phyloP scores from a whole-genome alignment of 2,329 filamentous ascomycete species.

The Ophiosphaerella herpotricha region DNA sequence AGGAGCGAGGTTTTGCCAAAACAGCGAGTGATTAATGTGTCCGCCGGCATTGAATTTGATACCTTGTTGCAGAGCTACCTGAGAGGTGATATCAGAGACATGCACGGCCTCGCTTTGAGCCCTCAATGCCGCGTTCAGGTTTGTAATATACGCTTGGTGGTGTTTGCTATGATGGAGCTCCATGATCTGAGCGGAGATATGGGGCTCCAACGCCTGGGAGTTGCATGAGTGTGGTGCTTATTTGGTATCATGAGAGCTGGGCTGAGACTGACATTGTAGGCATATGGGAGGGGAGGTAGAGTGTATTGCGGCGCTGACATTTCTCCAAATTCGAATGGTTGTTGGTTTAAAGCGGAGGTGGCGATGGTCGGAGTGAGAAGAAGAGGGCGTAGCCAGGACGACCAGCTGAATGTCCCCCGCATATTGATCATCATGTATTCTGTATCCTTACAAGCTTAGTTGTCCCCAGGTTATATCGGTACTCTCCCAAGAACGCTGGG shows the following conservation, averaged over 20 bases:
- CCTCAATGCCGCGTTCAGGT: constrained; percentile 70
- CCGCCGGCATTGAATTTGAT: constrained; percentile 91
- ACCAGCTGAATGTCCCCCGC: constrained; percentile 23
- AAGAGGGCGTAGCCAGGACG: constrained; percentile 13
- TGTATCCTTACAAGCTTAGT: constrained; percentile 19
- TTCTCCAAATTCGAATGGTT: constrained; percentile 41
- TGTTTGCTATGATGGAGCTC: constrained; percentile 79
- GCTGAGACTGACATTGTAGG: constrained; percentile 65
- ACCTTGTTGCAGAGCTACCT: constrained; percentile 69
- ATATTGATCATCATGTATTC: constrained; percentile 24
- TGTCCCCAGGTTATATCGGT: constrained; percentile 17
- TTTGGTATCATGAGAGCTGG: neutral
- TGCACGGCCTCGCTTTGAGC: constrained; percentile 62
- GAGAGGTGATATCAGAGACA: constrained; percentile 63
- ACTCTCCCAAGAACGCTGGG: constrained; percentile 30
- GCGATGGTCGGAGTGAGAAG: constrained; percentile 14
- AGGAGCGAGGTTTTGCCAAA: constrained; percentile 83
- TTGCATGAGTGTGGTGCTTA: constrained; percentile 8
- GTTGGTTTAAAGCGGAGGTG: constrained; percentile 33
- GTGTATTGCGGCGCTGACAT: constrained; percentile 56
- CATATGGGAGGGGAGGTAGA: constrained; percentile 69
- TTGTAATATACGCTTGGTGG: constrained; percentile 77
- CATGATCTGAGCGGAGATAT: constrained; percentile 80
- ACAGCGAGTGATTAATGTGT: constrained; percentile 90
- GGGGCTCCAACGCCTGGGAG: constrained; percentile 68